Evolutionary conservation across 2,329 filamentous ascomycete species (phyloP), one percentile per base, ranked within the genome.

Genomic region (Hysterium pulicare): DNA sequence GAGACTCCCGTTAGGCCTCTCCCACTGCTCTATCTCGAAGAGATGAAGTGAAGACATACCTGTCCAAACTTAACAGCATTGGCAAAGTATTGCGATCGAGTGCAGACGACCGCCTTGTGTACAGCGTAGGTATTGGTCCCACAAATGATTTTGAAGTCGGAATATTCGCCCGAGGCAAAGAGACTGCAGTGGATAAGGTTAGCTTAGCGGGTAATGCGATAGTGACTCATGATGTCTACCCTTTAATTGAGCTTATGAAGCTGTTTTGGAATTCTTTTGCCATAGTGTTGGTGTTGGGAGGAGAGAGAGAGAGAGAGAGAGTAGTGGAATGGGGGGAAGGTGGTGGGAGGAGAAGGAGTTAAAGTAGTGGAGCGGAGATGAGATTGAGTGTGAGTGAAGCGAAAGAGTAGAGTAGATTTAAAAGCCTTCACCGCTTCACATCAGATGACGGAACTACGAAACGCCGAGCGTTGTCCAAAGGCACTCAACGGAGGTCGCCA

Each of bases 121-220:
- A 42, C 40, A 4, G 11, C 9, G 20, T 42, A 19, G 6, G 23
- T 19, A 24, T 42, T 31, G 9, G 13, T 16, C 9, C 34, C 40
- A 31, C 40, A 42, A 16, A 20, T 30, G 16, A 42, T 32, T 6
- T 5, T 42, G 17, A 42, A 34, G 19, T 42, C 40, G 13, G 40
- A 42, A 31, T 42, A 42, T 13, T 38, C 33, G 11, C 22, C 37
- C 3, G 34, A 37, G n/a, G 5, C 19, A 10, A 34, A 34, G 3
- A 34, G 9, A 15, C 32, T 34, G 7, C n/a, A n/a, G n/a, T 28
- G 7, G 7, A 13, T 28, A 28, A 28, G 13, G 24, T 28, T 13
- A 28, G 24, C 13, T 28, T 28, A 28, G 24, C 24, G 8, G 7
- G 13, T 28, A 7, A 13, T 13, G 24, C 13, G 7, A 28, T 13